A percentile compares a stretch with the other conserved stretches of the same genome.
Conservation (phyloP, 768 basidiomycete species). For the Suillus sp. region DNA sequence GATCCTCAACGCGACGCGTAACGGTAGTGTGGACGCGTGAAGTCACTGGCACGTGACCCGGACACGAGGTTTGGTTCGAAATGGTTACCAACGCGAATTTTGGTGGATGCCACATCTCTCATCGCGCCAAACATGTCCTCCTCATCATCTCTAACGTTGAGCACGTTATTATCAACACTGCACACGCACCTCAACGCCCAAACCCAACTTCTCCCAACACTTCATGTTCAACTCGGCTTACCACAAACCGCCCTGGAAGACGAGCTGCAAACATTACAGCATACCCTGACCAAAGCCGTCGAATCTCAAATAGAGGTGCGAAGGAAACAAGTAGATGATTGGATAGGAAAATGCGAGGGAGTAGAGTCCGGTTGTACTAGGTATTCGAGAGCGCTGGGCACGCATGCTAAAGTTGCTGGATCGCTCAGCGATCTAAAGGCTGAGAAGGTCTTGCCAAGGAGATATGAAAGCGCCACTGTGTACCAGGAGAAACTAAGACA, state of each 20-base stretch:
- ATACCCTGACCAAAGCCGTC: slow-evolving; percentile 74
- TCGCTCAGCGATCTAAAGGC: slow-evolving; percentile 68
- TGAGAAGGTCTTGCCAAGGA: slow-evolving; percentile 69
- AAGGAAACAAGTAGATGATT: slow-evolving; percentile 75
- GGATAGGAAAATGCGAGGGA: slow-evolving; percentile 61
- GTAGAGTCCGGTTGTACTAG: slow-evolving; percentile 67
- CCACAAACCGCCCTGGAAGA: slow-evolving; percentile 79
- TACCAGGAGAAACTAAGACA: slow-evolving; percentile 81
- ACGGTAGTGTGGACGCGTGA: slow-evolving; percentile 4
- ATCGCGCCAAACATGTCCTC: slow-evolving; percentile 17
- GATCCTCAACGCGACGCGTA: neutral
- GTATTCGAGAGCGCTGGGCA: slow-evolving; percentile 71
- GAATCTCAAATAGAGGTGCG: slow-evolving; percentile 70
- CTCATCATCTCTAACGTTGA: slow-evolving; percentile 45
- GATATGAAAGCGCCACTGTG: slow-evolving; percentile 67
- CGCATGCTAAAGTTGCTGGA: slow-evolving; percentile 67
- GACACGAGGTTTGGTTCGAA: slow-evolving; percentile 3
- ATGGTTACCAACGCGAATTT: slow-evolving; percentile 5
- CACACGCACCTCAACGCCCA: slow-evolving; percentile 80
- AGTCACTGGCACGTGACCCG: slow-evolving; percentile 3
- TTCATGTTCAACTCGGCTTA: slow-evolving; percentile 84
- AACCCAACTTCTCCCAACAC: slow-evolving; percentile 76
- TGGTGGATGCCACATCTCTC: slow-evolving; percentile 7
- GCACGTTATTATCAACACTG: slow-evolving; percentile 72
- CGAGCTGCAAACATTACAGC: slow-evolving; percentile 73